These are phyloP conservation scores for Chaetomium sp. DNA, from an alignment of 2,329 filamentous ascomycete species.

Conservation along the genomic window DNA sequence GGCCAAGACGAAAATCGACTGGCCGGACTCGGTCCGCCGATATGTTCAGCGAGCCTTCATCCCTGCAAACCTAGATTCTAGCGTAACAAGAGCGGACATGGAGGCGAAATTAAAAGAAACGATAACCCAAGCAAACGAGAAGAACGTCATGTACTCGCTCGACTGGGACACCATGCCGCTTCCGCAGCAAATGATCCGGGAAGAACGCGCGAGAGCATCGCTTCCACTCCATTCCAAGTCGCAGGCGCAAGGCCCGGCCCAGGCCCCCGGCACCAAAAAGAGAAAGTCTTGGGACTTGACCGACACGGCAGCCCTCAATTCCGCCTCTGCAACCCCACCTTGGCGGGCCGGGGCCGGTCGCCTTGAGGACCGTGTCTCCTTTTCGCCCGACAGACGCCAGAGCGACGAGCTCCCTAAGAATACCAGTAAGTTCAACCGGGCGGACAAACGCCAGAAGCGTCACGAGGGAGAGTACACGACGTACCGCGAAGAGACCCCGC, in stretches of 20 bases:
- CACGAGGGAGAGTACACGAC: conserved; percentile 70
- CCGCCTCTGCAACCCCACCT: conserved; percentile 17
- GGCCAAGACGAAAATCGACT: conserved; percentile 68
- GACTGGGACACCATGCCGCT: conserved; percentile 84
- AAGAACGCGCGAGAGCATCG: conserved; percentile 56
- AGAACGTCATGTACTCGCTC: conserved; percentile 68
- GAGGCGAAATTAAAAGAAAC: conserved; percentile 82
- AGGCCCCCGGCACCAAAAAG: conserved; percentile 58
- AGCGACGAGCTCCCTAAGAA: conserved; percentile 50
- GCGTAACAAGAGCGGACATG: conserved; percentile 69
- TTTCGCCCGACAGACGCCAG: conserved; percentile 51
- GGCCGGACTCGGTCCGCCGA: conserved; percentile 77
- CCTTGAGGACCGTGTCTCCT: conserved; percentile 77
- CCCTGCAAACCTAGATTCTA: conserved; percentile 65
- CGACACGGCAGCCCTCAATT: conserved; percentile 39
- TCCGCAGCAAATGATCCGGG: conserved; percentile 79
- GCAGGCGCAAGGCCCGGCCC: conserved; percentile 15
- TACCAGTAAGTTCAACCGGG: conserved; percentile 85
- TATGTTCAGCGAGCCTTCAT: conserved; percentile 92
- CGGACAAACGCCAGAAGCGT: conserved; percentile 87
- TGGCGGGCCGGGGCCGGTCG: conserved; percentile 38
- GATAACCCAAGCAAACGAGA: conserved; percentile 80
- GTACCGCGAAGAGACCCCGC: conserved; percentile 59
- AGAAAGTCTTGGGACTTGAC: conserved; percentile 74
- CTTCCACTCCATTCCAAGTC: conserved; percentile 22